Evolutionary conservation across 164 flowering plant species (phyloP), one percentile per base, ranked within the genome.

Genomic region (Piper longum): DNA sequence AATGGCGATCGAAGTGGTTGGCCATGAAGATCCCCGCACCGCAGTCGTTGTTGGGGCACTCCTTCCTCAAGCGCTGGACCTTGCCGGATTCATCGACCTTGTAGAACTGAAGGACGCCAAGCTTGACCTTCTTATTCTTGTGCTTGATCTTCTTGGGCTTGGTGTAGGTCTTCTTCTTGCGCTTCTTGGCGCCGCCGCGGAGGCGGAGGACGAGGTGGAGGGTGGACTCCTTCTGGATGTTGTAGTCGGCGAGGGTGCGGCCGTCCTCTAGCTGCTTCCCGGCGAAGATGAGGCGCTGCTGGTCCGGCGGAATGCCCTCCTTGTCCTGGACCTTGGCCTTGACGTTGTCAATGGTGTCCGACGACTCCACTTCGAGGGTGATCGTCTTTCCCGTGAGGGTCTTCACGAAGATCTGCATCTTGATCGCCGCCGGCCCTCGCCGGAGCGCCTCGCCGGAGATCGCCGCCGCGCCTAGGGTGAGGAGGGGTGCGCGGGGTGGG

Each of bases 361-460:
- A 62, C 26, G 67, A 63, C 43, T 80, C 84, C 5, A 80, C 79
- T 77, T 76, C 84, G 0, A 80, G 77, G 63, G 81, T 80, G 17
- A 78, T 78, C 55, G 84, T 83, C 73, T 83, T 83, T 39, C 83
- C 87, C 18, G 82, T 77, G 45, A 79, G 81, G 79, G 82, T 81
- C 71, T 81, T 79, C 66, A 83, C 83, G 79, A 81, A 81, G 72
- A 83, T 83, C 81, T 83, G 87, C 85, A 83, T 83, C 69, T 63
- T 51, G 36, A 26, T 26, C 36, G 36, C 36, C 36, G 36, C 36
- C 36, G 36, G 36, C 36, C 36, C 1, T 26, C 36, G 36, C 36
- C 36, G 1, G 36, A 26, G 36, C 36, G 12, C 52, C 14, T 14
- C 12, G 14, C 52, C 14, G 14, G 9, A 2, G 3, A 3, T 2